phyloP scores from a whole-genome alignment of 169 alveolate genomes.

The Prorocentrum cordatum region DNA sequence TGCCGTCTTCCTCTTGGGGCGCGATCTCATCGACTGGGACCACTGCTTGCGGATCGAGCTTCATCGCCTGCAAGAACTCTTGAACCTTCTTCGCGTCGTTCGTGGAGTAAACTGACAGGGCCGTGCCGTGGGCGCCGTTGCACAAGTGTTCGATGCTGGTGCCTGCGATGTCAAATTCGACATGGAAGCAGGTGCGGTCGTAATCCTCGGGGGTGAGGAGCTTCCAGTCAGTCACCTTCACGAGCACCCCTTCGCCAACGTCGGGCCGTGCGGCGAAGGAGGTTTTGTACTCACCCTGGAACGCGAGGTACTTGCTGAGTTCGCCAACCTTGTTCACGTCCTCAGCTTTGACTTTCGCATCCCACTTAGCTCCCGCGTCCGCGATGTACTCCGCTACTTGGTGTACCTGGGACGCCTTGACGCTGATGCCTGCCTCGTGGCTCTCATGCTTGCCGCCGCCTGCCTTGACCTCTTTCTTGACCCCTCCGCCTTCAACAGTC shows the following conservation, averaged over 20 bases:
- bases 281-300: slow-evolving; percentile 47
- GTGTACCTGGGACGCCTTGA: no score
- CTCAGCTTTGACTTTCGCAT: no score
- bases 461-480: no score
- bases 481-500: no score
- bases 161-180: slow-evolving; percentile 43
- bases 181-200: slow-evolving; percentile 62
- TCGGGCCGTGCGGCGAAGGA: slow-evolving; percentile 22
- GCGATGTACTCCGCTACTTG: no score
- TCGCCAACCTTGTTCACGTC: slow-evolving; percentile 66
- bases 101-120: slow-evolving; percentile 47
- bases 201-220: slow-evolving; percentile 39
- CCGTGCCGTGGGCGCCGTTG: slow-evolving; percentile 32
- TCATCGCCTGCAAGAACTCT: slow-evolving; percentile 7
- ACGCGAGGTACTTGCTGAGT: slow-evolving; percentile 11
- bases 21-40: slow-evolving; percentile 57
- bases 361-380: no score
- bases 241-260: slow-evolving; percentile 38
- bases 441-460: no score
- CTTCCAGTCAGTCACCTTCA: slow-evolving; percentile 60
- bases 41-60: slow-evolving; percentile 16
- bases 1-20: slow-evolving; percentile 26
- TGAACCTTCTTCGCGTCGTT: slow-evolving; percentile 27
- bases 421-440: no score
- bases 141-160: slow-evolving; percentile 44